Evolutionary conservation across 2,329 filamentous ascomycete species (phyloP).

Genomic region (Stenocarpella maydis): DNA sequence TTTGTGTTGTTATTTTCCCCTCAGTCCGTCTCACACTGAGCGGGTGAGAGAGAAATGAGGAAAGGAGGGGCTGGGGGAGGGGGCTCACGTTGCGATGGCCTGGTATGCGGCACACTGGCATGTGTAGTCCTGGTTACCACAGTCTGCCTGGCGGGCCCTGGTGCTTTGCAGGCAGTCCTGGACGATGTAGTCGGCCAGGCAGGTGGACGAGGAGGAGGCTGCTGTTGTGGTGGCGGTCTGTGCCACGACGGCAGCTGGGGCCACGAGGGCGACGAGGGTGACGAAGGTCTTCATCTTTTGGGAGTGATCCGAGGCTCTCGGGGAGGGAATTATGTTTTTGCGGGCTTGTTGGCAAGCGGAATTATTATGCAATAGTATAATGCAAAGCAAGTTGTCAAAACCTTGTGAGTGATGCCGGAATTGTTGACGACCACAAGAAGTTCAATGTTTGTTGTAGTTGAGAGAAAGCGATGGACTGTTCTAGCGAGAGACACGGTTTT

Average conservation of each 20-base stretch:
- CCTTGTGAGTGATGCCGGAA: background rate
- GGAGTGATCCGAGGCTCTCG: background rate
- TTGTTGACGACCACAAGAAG: conserved; percentile 1
- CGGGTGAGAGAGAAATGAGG: background rate
- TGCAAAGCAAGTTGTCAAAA: background rate
- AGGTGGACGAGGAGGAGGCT: conserved; percentile 47
- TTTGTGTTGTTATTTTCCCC: too few species aligned
- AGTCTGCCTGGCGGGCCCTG: conserved; percentile 49
- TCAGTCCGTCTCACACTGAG: too few species aligned
- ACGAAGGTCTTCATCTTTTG: conserved; percentile 54
- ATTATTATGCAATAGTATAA: conserved; percentile 17
- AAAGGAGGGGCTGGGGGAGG: background rate
- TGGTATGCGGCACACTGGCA: conserved; percentile 57
- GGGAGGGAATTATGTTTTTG: background rate
- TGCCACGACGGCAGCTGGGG: conserved; percentile 46
- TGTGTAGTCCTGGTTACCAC: conserved; percentile 51
- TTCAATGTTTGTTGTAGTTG: background rate
- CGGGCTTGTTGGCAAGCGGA: background rate
- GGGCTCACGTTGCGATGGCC: conserved; percentile 55
- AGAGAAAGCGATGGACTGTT: conserved; percentile 18
- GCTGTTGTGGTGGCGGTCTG: conserved; percentile 45
- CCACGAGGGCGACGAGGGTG: conserved; percentile 50
- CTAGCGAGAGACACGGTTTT: conserved; percentile 17
- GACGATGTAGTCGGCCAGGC: conserved; percentile 58
- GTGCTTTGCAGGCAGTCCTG: conserved; percentile 53